Base-by-base conservation (phyloP, 164 flowering plant species). In the Warburgia ugandensis region DNA sequence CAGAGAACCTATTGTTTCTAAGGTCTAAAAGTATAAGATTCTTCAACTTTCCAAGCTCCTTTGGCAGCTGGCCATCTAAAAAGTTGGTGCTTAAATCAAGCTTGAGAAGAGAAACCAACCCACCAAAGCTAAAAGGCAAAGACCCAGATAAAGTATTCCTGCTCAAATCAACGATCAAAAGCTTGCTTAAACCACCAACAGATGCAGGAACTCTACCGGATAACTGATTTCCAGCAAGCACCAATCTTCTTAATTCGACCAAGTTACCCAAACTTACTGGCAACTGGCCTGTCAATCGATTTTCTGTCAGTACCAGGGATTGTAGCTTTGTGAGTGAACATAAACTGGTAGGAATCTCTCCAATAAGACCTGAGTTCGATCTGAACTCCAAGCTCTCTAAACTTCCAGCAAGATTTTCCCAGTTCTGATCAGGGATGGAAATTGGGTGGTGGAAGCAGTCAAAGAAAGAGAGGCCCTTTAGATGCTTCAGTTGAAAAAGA, bases 21-120 rank as follows among this genome's bases (percentile, higher is more conserved):
- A 87, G 65, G 54, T 91, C 97, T 68, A 91, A 61, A 20, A 91
- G 72, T 26, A 94, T 91, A 51, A 91, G 57, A 58, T 73, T 78
- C 74, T 68, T 83, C 36, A 91, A 27, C 17, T 60, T 52, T 2
- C 70, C 77, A 32, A 84, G 48, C 33, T 73, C 84, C n/a, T 1
- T 21, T 19, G 86, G 81, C 19, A 90, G 58, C 45, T 41, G 53
- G 13, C 94, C 94, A n/a, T 60, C 61, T 38, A 91, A 48, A 6
- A 39, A 40, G 53, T 91, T 91, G 72, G 74, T 58, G 69, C 97
- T 84, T 49, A 91, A 56, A 57, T 91, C 97, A 63, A 91, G 81
- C 77, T 91, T 91, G 36, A 91, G 56, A 1, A 91, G 72, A 40
- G 94, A 81, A 38, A 45, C 52, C 69, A 89, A 50, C 25, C 70